Conservation (phyloP, 2,329 filamentous ascomycete species). For the Calonectria henricotiae region DNA sequence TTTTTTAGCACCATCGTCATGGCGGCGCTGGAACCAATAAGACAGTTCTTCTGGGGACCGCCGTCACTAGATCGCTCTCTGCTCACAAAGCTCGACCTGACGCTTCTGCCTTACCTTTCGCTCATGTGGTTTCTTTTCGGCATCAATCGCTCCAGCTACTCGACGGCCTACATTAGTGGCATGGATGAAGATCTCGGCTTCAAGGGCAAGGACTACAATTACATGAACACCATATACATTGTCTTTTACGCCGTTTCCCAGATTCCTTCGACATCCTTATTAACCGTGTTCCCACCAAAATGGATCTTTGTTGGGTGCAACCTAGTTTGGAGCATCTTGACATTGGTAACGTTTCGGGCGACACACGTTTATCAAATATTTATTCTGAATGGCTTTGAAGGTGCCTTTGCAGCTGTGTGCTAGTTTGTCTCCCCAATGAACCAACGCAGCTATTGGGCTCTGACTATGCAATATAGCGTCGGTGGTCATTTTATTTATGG, state of each 20-base stretch:
- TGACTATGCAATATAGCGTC: conserved; percentile 49
- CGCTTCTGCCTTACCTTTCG: conserved; percentile 63
- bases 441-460: conserved; percentile 33
- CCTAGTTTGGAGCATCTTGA: conserved; percentile 63
- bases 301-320: conserved; percentile 63
- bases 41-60: conserved; percentile 1
- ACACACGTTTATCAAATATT: conserved; percentile 61
- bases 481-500: conserved; percentile 64
- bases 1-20: neutral
- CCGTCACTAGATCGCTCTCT: conserved; percentile 47
- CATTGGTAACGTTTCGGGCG: conserved; percentile 62
- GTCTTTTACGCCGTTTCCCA: conserved; percentile 64
- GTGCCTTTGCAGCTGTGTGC: conserved; percentile 7
- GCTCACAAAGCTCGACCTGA: conserved; percentile 61
- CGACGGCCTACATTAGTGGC: conserved; percentile 62
- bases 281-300: conserved; percentile 53
- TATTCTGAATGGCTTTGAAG: conserved; percentile 3
- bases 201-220: conserved; percentile 60
- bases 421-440: neutral
- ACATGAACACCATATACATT: conserved; percentile 57
- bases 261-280: conserved; percentile 62
- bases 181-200: conserved; percentile 60
- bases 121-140: conserved; percentile 67
- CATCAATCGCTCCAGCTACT: conserved; percentile 63
- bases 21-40: conserved; percentile 7